These are phyloP conservation scores for Rhynchosporium graminicola DNA, from an alignment of 2,329 filamentous ascomycete species.

Conservation along the genomic window DNA sequence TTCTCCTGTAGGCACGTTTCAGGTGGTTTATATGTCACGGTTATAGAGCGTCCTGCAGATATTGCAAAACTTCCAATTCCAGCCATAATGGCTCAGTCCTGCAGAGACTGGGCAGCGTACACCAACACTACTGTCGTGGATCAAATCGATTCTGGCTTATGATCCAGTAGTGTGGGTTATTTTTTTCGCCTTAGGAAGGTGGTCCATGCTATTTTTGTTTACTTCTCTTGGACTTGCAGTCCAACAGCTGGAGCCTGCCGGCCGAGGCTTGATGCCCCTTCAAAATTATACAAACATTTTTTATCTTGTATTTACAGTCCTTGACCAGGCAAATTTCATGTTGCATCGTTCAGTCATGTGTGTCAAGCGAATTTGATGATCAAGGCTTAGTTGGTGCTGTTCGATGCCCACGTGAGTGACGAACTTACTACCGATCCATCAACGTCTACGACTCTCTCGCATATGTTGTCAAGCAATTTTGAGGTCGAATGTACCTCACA, in stretches of 20 bases:
- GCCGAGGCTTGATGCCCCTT: not conserved
- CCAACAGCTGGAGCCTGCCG: not conserved
- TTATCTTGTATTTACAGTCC: no score
- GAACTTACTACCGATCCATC: no score
- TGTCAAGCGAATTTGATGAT: no score
- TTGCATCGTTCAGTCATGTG: no score
- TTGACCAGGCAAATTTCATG: no score
- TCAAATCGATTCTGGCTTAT: conserved; percentile 54
- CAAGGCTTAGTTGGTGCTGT: no score
- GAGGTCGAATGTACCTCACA: no score
- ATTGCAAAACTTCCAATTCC: conserved; percentile 49
- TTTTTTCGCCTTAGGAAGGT: not conserved
- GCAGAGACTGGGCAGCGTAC: conserved; percentile 53
- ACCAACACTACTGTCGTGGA: conserved; percentile 49
- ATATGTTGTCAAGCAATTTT: no score
- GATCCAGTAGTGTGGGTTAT: not conserved
- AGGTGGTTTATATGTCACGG: conserved; percentile 45
- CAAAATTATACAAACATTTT: not conserved
- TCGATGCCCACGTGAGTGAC: no score
- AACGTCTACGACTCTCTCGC: no score
- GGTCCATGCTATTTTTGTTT: not conserved
- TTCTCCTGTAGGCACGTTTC: conserved; percentile 44
- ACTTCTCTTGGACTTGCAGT: not conserved
- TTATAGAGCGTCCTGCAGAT: conserved; percentile 46
- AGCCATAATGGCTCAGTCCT: conserved; percentile 51